These are phyloP conservation scores for Leucocoprinus leucothites DNA, from an alignment of 768 basidiomycete species.

Conservation along the genomic window DNA sequence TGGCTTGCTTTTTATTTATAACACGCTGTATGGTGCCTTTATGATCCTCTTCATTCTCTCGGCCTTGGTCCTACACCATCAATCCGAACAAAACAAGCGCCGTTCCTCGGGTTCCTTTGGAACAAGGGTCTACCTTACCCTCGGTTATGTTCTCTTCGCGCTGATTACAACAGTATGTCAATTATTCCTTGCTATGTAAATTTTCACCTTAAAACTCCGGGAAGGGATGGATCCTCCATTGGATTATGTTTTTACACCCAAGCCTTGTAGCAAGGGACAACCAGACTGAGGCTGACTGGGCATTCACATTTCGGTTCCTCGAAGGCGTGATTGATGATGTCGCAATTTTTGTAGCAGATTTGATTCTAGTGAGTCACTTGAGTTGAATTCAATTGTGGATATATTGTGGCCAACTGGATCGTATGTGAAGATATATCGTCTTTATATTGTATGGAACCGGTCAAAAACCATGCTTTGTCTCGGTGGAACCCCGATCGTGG, in stretches of 20 bases:
- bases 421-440: background rate
- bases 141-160: background rate
- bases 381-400: background rate
- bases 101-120: background rate
- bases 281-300: background rate
- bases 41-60: conserved; percentile 2
- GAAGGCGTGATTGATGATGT: background rate
- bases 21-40: conserved; percentile 1
- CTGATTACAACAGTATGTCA: background rate
- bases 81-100: background rate
- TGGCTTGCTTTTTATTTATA: background rate
- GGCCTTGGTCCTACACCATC: background rate
- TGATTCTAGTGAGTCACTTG: background rate
- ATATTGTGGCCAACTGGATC: background rate
- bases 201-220: background rate
- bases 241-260: background rate
- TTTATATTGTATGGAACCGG: conserved; percentile 4
- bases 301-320: background rate
- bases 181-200: background rate
- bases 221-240: background rate
- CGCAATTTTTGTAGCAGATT: conserved; percentile 1
- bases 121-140: background rate
- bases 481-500: background rate
- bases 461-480: background rate
- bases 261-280: background rate